These are phyloP conservation scores for Aspergillus floridensis DNA, from an alignment of 2,329 filamentous ascomycete species.

Conservation along the genomic window DNA sequence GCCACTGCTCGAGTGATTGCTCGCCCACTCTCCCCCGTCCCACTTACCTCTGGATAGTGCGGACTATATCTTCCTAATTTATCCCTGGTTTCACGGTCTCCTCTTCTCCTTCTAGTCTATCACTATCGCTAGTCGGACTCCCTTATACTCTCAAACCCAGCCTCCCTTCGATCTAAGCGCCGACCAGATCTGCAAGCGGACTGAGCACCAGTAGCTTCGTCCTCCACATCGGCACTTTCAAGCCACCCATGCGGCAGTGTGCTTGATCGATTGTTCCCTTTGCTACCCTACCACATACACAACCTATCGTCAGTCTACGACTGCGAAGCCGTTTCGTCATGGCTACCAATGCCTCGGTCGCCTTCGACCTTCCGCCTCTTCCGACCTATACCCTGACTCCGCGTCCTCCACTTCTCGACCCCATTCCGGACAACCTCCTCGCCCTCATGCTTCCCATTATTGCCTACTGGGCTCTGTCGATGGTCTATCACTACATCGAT, in stretches of 20 bases:
- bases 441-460: constrained; percentile 72
- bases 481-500: constrained; percentile 86
- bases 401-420: constrained; percentile 69
- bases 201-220: neutral
- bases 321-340: constrained; percentile 18
- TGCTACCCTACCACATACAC: constrained; percentile 2
- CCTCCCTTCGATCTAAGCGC: neutral
- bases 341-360: constrained; percentile 36
- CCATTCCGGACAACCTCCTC: constrained; percentile 77
- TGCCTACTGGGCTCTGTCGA: constrained; percentile 84
- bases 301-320: constrained; percentile 6
- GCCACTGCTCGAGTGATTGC: neutral
- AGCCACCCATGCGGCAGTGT: constrained; percentile 9
- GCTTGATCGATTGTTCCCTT: constrained; percentile 1
- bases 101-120: neutral
- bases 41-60: neutral
- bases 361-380: constrained; percentile 71
- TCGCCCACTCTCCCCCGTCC: neutral
- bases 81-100: neutral
- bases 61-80: neutral
- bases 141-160: neutral
- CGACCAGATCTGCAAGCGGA: neutral
- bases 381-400: constrained; percentile 74
- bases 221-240: neutral
- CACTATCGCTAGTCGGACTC: neutral